Evolutionary conservation across 2,329 filamentous ascomycete genomes (phyloP).

Genomic region (Penicillium rolfsii): DNA sequence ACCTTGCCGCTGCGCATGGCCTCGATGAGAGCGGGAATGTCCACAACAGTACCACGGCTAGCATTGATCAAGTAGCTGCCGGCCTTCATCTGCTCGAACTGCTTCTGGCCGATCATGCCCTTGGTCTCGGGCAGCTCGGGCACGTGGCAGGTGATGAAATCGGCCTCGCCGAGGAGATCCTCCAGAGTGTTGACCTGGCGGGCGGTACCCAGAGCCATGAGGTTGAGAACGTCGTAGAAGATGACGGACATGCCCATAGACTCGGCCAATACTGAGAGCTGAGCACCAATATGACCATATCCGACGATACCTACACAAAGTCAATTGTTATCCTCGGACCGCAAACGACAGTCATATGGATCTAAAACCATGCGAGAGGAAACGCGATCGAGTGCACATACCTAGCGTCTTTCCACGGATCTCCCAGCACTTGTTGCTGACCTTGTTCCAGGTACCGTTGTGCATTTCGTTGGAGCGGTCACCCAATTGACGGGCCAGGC

Average conservation of each 20-base stretch:
- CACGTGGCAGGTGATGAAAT: constrained; percentile 94
- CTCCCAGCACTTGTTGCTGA: constrained; percentile 96
- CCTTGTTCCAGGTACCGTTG: constrained; percentile 95
- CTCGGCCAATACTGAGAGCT: constrained; percentile 92
- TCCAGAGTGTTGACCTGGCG: constrained; percentile 79
- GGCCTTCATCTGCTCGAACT: constrained; percentile 87
- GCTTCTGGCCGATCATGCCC: constrained; percentile 79
- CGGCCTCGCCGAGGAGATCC: constrained; percentile 73
- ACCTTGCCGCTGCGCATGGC: constrained; percentile 84
- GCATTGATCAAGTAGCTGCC: constrained; percentile 96
- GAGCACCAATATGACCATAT: constrained; percentile 95
- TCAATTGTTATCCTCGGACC: constrained; percentile 19
- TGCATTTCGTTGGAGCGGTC: constrained; percentile 96
- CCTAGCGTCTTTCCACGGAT: constrained; percentile 95
- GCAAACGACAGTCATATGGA: background rate
- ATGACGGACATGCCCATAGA: constrained; percentile 98
- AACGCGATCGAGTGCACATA: constrained; percentile 39
- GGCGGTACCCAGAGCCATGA: constrained; percentile 91
- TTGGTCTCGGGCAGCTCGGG: constrained; percentile 91
- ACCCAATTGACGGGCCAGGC: constrained; percentile 84
- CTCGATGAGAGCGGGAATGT: constrained; percentile 88
- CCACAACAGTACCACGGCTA: constrained; percentile 88
- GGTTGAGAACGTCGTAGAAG: constrained; percentile 91
- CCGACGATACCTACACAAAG: constrained; percentile 75
- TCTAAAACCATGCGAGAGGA: background rate